A percentile compares a stretch with the other conserved stretches of the same genome.
Conservation (phyloP, 2,329 filamentous ascomycete genomes). For the Aspergillus tamarii region DNA sequence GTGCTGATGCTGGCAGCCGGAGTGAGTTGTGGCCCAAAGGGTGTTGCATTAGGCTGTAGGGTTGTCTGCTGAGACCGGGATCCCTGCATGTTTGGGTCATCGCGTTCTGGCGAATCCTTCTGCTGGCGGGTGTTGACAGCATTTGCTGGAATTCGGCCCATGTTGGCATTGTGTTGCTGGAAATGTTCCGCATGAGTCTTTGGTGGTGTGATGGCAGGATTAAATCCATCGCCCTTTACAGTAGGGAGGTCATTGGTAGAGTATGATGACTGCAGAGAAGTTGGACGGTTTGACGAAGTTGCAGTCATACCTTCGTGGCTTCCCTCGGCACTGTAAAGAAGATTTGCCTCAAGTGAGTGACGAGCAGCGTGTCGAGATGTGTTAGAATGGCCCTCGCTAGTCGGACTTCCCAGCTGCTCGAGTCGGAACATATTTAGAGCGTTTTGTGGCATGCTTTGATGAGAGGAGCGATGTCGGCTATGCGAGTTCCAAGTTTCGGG, state of each 20-base stretch:
- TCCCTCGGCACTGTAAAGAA: slow-evolving; percentile 37
- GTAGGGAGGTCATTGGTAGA: slow-evolving; percentile 89
- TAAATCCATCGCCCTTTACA: slow-evolving; percentile 68
- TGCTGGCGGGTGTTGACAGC: slow-evolving; percentile 66
- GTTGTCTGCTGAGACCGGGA: slow-evolving; percentile 69
- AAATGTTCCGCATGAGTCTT: slow-evolving; percentile 66
- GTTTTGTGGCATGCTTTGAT: slow-evolving; percentile 63
- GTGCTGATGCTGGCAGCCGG: slow-evolving; percentile 31
- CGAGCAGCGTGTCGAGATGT: slow-evolving; percentile 43
- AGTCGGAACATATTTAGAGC: slow-evolving; percentile 47
- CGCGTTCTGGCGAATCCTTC: slow-evolving; percentile 44
- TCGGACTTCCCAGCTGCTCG: slow-evolving; percentile 37
- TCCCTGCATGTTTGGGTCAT: slow-evolving; percentile 48
- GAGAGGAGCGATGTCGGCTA: slow-evolving; percentile 68
- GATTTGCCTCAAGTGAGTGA: slow-evolving; percentile 50
- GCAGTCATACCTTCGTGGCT: slow-evolving; percentile 30
- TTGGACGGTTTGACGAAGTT: slow-evolving; percentile 43
- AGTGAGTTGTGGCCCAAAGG: slow-evolving; percentile 71
- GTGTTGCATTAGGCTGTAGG: slow-evolving; percentile 76
- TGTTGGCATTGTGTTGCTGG: slow-evolving; percentile 76
- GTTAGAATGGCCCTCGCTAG: slow-evolving; percentile 35
- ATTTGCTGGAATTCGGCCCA: slow-evolving; percentile 75
- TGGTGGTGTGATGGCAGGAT: slow-evolving; percentile 46
- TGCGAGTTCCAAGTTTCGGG: slow-evolving; percentile 68
- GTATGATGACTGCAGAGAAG: slow-evolving; percentile 75